Percentiles rank a stretch among this genome's conserved stretches.
Evolutionary conservation across 371 early-diverging fungal species (phyloP).

Genomic region (Apophysomyces trapeziformis): DNA sequence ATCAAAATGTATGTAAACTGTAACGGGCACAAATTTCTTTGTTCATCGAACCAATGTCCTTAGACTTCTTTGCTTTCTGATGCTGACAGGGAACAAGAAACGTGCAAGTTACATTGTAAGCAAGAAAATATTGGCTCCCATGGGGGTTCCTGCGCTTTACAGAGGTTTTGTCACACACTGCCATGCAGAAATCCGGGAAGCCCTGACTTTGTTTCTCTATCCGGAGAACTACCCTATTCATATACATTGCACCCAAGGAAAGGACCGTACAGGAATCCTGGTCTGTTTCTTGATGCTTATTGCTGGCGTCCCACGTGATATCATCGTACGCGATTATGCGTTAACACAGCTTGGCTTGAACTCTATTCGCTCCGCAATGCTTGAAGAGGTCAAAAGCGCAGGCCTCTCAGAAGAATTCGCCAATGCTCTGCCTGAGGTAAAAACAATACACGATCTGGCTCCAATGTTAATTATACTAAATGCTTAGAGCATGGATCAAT

Average conservation of each 20-base stretch:
- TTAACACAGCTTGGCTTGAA: constrained; percentile 55
- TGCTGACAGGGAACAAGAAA: constrained; percentile 34
- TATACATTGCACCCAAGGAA: constrained; percentile 82
- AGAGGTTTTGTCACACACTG: constrained; percentile 59
- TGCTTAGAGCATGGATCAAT: constrained; percentile 37
- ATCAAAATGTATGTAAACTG: constrained; percentile 39
- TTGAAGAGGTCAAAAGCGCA: constrained; percentile 51
- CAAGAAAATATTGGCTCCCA: constrained; percentile 49
- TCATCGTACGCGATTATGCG: constrained; percentile 71
- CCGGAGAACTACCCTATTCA: constrained; percentile 69
- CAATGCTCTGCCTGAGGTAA: constrained; percentile 59
- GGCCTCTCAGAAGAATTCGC: constrained; percentile 63
- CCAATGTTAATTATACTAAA: not conserved
- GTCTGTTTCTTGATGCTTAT: constrained; percentile 61
- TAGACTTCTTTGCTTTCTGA: not conserved
- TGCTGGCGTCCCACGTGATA: constrained; percentile 60
- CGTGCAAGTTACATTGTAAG: constrained; percentile 55
- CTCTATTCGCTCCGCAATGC: constrained; percentile 50
- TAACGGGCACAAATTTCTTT: not conserved
- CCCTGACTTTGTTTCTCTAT: constrained; percentile 58
- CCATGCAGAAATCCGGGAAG: constrained; percentile 53
- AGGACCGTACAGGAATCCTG: constrained; percentile 78
- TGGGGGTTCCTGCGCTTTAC: constrained; percentile 67
- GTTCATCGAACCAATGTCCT: not conserved
- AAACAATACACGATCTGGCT: no score